Evolutionary conservation across 1,284 basidiomycete genomes (phyloP).

Genomic region (Cutaneotrichosporon spelunceum): DNA sequence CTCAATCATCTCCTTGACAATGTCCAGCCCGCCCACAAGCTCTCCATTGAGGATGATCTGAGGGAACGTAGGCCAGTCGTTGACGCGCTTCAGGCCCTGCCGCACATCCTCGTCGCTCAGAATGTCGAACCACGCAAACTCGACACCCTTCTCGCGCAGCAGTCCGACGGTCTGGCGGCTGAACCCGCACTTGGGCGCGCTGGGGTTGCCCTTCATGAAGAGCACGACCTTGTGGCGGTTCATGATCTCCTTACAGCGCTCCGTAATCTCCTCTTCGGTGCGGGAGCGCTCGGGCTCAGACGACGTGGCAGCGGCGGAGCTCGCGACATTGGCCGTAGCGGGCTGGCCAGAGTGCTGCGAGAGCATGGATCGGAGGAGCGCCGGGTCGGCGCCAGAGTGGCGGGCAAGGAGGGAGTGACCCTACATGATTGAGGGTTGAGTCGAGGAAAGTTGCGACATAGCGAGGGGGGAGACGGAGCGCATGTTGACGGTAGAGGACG

Average conservation of each 20-base stretch:
- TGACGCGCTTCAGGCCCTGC: conserved; percentile 56
- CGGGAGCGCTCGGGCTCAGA: conserved; percentile 33
- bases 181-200: conserved; percentile 81
- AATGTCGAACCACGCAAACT: conserved; percentile 71
- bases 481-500: neutral
- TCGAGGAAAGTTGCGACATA: neutral
- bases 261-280: conserved; percentile 53
- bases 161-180: conserved; percentile 67
- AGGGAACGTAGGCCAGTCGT: conserved; percentile 54
- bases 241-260: conserved; percentile 61
- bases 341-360: conserved; percentile 56
- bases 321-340: conserved; percentile 43
- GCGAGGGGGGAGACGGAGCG: neutral
- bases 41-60: conserved; percentile 84
- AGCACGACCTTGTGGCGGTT: conserved; percentile 63
- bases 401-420: conserved; percentile 84
- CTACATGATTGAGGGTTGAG: conserved; percentile 51
- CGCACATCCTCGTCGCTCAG: conserved; percentile 67
- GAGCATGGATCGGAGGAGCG: conserved; percentile 64
- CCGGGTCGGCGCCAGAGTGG: conserved; percentile 77
- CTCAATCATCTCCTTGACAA: conserved; percentile 63
- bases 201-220: conserved; percentile 96
- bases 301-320: conserved; percentile 39
- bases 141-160: conserved; percentile 60
- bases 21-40: conserved; percentile 67